phyloP scores from a whole-genome alignment of 2,329 filamentous ascomycete genomes.

The Ophiostoma populinum region DNA sequence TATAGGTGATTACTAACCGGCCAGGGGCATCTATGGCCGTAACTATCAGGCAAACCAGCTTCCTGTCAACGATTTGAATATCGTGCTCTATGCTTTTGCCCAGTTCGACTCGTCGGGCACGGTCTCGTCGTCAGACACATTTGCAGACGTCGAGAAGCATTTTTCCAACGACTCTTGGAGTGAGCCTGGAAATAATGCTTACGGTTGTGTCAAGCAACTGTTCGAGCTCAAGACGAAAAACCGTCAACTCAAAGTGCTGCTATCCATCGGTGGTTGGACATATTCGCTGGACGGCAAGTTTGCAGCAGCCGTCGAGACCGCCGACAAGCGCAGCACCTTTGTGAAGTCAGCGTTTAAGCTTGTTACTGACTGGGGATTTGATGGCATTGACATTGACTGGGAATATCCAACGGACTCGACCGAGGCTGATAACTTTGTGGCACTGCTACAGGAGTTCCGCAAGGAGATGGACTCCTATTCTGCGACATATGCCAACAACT shows the following conservation, averaged over 20 bases:
- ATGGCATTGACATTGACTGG: slow-evolving; percentile 24
- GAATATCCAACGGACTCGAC: slow-evolving; percentile 21
- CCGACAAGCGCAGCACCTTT: slow-evolving; percentile 44
- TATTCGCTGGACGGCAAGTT: slow-evolving; percentile 54
- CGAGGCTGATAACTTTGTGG: slow-evolving; percentile 26
- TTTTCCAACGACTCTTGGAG: slow-evolving; percentile 52
- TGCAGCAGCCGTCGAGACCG: slow-evolving; percentile 45
- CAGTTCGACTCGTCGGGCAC: slow-evolving; percentile 56
- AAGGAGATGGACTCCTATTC: slow-evolving; percentile 31
- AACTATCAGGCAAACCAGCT: slow-evolving; percentile 57
- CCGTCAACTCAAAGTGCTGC: slow-evolving; percentile 57
- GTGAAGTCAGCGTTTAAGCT: slow-evolving; percentile 50
- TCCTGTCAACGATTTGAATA: slow-evolving; percentile 51
- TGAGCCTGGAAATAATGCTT: slow-evolving; percentile 51
- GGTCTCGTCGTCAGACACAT: slow-evolving; percentile 53
- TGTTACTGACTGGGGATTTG: slow-evolving; percentile 50
- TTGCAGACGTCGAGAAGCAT: slow-evolving; percentile 56
- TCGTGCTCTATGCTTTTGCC: slow-evolving; percentile 68
- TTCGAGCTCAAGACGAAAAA: slow-evolving; percentile 62
- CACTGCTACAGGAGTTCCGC: slow-evolving; percentile 27
- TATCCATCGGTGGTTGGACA: slow-evolving; percentile 76
- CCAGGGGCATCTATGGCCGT: slow-evolving; percentile 54
- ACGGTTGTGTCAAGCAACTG: slow-evolving; percentile 68
- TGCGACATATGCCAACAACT: slow-evolving; percentile 23
- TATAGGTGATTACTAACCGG: slow-evolving; percentile 32